Base-by-base conservation (phyloP, 768 basidiomycete species). In the Macrolepiota fuliginosa region DNA sequence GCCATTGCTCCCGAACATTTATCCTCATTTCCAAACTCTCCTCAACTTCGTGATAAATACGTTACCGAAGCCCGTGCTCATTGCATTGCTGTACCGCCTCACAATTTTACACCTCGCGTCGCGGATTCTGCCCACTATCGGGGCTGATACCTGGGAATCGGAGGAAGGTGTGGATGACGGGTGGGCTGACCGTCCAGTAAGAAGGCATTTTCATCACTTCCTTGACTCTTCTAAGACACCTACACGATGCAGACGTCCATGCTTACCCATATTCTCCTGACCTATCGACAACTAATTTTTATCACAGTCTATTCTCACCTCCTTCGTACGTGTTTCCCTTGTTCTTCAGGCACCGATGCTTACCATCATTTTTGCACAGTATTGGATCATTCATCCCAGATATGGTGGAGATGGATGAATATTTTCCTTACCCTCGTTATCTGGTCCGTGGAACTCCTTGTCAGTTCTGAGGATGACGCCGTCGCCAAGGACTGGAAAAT, bases 401-500 rank as follows among this genome's bases (percentile, higher is more conserved):
- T 93, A 53, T 94, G 92, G 92, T 94, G 92, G 90, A 83, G 92
- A 63, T 94, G 92, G 92, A 88, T 89, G 79, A 91, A 92, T 69
- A 88, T 94, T 36, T 91, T 93, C 76, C 89, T 94, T 73, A 93
- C 91, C 3, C 80, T 94, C 29, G 78, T 87, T 25, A 82, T 93
- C 45, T 94, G 93, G 92, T 85, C 89, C 11, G 77, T 94, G 24
- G 92, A 94, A 73, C 80, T 94, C 51, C 72, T 90, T 32, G 90
- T 94, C 58, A 86, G 87, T 75, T 83, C 83, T n/a, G 90, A 87
- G 52, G 89, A 90, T 54, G 90, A 91, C 66, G 76, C 71, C 32
- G 73, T 74, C 24, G 79, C 83, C 61, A 86, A 88, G 67, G 82
- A 87, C 69, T 92, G 91, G 90, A 92, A 93, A 72, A 81, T 92